Evolutionary conservation across 225 moss, liverwort and hornwort species (phyloP).

Genomic region (Pleurozium schreberi): DNA sequence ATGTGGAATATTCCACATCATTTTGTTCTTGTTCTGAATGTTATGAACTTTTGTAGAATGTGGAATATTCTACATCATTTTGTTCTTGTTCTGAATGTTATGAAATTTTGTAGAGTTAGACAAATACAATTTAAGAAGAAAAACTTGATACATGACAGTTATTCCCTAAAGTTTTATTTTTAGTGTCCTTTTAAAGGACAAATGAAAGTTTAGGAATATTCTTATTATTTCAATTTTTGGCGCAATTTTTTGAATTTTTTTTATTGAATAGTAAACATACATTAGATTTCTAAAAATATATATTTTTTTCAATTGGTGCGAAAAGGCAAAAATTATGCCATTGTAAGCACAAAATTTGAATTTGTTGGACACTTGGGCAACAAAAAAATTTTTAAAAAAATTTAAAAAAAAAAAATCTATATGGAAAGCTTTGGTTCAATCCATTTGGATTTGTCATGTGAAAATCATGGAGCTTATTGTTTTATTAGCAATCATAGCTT

Average conservation of each 20-base stretch:
- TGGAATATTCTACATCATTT: too few species aligned
- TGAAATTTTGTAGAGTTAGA: too few species aligned
- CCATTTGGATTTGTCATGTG: neutral
- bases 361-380: fast-evolving
- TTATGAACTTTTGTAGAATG: too few species aligned
- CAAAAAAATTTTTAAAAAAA: too few species aligned
- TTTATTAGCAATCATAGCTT: neutral
- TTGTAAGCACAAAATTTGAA: neutral
- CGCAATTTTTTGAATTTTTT: neutral
- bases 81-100: too few species aligned
- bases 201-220: neutral
- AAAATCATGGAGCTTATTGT: neutral
- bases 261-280: neutral
- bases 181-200: neutral
- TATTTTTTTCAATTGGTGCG: neutral
- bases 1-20: too few species aligned
- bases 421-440: neutral
- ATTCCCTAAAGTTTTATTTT: neutral
- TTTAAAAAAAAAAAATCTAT: neutral
- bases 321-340: neutral
- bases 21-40: too few species aligned
- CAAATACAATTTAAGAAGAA: neutral
- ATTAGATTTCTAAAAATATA: fast-evolving
- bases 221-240: neutral
- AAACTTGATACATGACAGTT: neutral